Evolutionary conservation across 2,329 filamentous ascomycete genomes (phyloP).

Genomic region (Monilinia vaccinii-corymbosi): DNA sequence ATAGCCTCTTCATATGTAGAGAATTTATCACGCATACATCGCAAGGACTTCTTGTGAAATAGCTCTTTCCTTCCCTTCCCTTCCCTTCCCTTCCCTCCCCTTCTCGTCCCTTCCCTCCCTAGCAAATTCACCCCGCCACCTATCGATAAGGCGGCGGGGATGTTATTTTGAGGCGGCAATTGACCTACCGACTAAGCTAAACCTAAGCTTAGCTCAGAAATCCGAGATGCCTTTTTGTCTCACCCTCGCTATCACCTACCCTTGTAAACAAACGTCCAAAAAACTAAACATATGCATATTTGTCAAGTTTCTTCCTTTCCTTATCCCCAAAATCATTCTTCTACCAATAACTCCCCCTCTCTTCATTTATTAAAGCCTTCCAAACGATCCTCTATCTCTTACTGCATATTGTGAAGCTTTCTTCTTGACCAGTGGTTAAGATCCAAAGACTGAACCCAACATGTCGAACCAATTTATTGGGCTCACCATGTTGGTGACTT

Average conservation of each 20-base stretch:
- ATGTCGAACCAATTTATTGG: conserved; percentile 31
- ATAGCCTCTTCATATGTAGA: conserved; percentile 4
- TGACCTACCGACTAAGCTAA: neutral
- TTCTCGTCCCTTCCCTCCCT: neutral
- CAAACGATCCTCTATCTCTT: conserved; percentile 1
- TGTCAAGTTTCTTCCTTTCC: neutral
- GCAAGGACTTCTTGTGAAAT: neutral
- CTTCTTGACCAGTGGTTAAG: conserved; percentile 7
- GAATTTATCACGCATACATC: neutral
- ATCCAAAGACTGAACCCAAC: conserved; percentile 12
- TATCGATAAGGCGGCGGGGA: neutral
- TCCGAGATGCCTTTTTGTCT: conserved; percentile 1
- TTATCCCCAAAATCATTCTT: neutral
- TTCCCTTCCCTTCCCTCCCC: neutral
- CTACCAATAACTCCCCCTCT: neutral
- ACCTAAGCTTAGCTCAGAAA: neutral
- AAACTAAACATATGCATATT: neutral
- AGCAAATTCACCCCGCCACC: neutral
- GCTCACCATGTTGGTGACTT: conserved; percentile 31
- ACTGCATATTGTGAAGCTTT: neutral
- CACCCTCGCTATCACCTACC: conserved; percentile 6
- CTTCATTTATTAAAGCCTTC: neutral
- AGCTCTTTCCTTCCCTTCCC: neutral
- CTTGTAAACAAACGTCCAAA: conserved; percentile 4
- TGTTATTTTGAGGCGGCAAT: neutral